These are phyloP conservation scores for Hypoxylon fragiforme DNA, from an alignment of 495 filamentous ascomycete species.

Conservation along the genomic window DNA sequence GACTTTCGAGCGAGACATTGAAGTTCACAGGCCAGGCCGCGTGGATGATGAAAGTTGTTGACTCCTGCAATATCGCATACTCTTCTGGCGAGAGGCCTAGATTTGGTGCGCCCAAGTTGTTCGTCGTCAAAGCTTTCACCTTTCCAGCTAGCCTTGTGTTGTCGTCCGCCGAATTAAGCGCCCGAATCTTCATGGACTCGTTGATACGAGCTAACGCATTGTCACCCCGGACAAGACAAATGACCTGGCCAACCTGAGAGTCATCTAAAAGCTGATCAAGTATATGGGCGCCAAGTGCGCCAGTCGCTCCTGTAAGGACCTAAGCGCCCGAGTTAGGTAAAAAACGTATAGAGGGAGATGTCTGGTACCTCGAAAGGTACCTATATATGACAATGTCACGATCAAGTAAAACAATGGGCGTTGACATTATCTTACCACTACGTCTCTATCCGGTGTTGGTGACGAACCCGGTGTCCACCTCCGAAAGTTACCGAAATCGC, in stretches of 20 bases:
- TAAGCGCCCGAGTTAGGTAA: conserved; percentile 19
- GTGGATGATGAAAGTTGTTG: conserved; percentile 59
- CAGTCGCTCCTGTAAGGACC: conserved; percentile 64
- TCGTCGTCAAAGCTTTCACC: conserved; percentile 31
- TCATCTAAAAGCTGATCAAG: conserved; percentile 52
- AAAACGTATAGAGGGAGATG: neutral
- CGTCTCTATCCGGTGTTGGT: conserved; percentile 35
- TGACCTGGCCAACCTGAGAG: conserved; percentile 49
- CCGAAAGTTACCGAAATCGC: conserved; percentile 53
- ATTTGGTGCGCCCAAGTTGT: conserved; percentile 43
- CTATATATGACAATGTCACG: neutral
- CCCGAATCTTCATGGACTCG: conserved; percentile 41
- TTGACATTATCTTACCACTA: conserved; percentile 44
- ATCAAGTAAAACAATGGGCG: neutral
- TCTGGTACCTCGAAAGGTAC: too few relatives aligned
- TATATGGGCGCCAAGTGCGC: conserved; percentile 60
- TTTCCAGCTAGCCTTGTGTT: conserved; percentile 25
- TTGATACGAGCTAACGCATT: conserved; percentile 39
- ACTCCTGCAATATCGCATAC: conserved; percentile 43
- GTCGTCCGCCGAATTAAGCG: conserved; percentile 35
- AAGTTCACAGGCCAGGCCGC: conserved; percentile 77
- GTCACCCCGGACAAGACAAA: conserved; percentile 56
- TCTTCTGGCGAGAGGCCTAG: conserved; percentile 48
- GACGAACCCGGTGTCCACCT: conserved; percentile 38
- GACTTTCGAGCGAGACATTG: conserved; percentile 58